Evolutionary conservation across 768 basidiomycete genomes (phyloP), one percentile per base, ranked within the genome.

Genomic region (Hypholoma sublateritium): DNA sequence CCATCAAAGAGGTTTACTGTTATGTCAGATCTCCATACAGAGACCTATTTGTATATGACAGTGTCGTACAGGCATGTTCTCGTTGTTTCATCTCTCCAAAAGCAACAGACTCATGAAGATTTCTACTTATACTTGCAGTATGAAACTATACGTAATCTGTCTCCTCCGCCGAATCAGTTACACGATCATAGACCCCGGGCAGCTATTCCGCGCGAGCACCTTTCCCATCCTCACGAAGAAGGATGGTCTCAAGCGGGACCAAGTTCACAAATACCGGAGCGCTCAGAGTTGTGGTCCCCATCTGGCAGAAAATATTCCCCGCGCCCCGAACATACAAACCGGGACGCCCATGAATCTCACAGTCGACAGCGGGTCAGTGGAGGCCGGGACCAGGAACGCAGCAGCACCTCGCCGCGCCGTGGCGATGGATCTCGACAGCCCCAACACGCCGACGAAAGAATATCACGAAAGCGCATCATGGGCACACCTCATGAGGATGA

Each of bases 1-100:
- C 14, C 36, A 3, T 39, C 49, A 16, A 60, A 95, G 95, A 98
- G 72, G 80, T 97, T 37, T 97, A 96, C 69, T 84, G 82, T 41
- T 98, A 91, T 68, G 78, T 96, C 17, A 82, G 95, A 50, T 95
- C 93, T 8, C 95, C 95, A 1, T 96, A 85, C 70, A 85, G 85
- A 64, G 93, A 95, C 70, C 78, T 97, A 21, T 81, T 85, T 50
- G 78, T 83, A 11, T 98, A 95, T 67, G 95, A 98, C 68, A 78
- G 78, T 13, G 79, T 84, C 5, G 91, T 85, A 13, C 94, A 97
- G 83, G 94, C 91, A 63, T 60, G 72, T 64, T 52, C 55, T 34
- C 50, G 32, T 41, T 53, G 49, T 47, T 37, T 51, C 58, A 53
- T 36, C 19, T 17, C 22, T 39, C 17, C 22, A 21, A 41, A 51